These are phyloP conservation scores for Chrysosporium keratinophilum DNA, from an alignment of 2,329 filamentous ascomycete genomes.

Conservation along the genomic window DNA sequence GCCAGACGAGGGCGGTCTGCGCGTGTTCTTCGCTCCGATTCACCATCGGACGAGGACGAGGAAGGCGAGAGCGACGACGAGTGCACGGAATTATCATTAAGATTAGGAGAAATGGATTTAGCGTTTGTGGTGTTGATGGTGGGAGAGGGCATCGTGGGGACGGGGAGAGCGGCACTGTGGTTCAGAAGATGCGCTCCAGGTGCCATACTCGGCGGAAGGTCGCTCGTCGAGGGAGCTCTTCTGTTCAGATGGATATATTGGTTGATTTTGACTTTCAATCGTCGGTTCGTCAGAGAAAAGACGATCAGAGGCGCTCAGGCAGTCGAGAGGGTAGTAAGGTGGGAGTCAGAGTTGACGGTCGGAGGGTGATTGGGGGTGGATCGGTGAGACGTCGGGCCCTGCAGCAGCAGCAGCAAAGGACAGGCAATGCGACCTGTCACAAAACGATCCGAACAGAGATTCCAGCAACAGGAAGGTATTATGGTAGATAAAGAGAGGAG, in stretches of 20 bases:
- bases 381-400: background rate
- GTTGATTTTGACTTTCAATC: background rate
- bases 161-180: constrained; percentile 29
- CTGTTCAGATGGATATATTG: background rate
- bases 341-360: background rate
- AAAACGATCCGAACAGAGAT: background rate
- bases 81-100: constrained; percentile 6
- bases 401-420: background rate
- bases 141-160: constrained; percentile 32
- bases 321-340: background rate
- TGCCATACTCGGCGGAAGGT: constrained; percentile 26
- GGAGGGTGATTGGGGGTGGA: background rate
- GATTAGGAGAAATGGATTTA: background rate
- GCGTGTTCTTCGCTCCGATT: constrained; percentile 35
- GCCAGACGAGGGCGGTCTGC: constrained; percentile 55
- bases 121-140: constrained; percentile 25
- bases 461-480: background rate
- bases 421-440: background rate
- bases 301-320: background rate
- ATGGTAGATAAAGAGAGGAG: background rate
- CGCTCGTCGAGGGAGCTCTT: background rate
- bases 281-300: background rate
- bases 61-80: constrained; percentile 28
- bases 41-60: constrained; percentile 41
- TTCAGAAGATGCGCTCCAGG: constrained; percentile 25